A percentile compares a stretch with the other conserved stretches of the same genome.
phyloP scores from a whole-genome alignment of 441 rosid species.

The Populus hybrid region DNA sequence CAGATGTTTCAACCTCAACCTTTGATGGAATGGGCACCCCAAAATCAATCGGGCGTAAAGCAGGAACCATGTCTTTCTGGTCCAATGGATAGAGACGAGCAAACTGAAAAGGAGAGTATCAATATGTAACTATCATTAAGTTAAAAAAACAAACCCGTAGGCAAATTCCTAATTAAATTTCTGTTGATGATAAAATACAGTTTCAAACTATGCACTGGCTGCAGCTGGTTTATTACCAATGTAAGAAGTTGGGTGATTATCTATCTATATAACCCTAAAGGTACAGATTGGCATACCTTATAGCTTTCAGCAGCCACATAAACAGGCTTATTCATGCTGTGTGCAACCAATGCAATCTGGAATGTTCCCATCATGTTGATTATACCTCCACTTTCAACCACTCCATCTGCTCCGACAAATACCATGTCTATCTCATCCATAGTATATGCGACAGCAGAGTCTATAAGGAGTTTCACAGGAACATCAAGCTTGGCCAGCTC shows the following conservation, averaged over 20 bases:
- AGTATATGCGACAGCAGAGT: slow-evolving; percentile 84
- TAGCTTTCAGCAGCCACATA: slow-evolving; percentile 97
- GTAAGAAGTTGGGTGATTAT: neutral
- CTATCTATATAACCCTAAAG: neutral
- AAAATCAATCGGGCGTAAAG: slow-evolving; percentile 71
- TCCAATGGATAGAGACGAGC: slow-evolving; percentile 88
- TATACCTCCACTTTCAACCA: slow-evolving; percentile 90
- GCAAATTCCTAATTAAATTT: neutral
- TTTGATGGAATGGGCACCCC: slow-evolving; percentile 74
- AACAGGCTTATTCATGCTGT: slow-evolving; percentile 87
- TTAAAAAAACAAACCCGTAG: neutral
- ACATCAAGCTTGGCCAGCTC: slow-evolving; percentile 85
- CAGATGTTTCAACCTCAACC: slow-evolving; percentile 90
- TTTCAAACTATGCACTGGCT: neutral
- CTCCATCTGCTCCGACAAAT: slow-evolving; percentile 85
- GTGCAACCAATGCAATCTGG: slow-evolving; percentile 86
- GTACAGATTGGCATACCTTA: slow-evolving; percentile 42
- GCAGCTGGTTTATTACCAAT: neutral
- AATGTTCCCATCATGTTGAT: slow-evolving; percentile 98
- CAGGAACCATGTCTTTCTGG: slow-evolving; percentile 84
- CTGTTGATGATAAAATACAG: neutral
- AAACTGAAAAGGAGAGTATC: slow-evolving; percentile 48
- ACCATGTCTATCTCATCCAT: slow-evolving; percentile 96
- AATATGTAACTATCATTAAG: slow-evolving; percentile 1
- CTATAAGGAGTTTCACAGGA: slow-evolving; percentile 82